A percentile compares a stretch with the other conserved stretches of the same genome.
Evolutionary conservation across 2,329 filamentous ascomycete genomes (phyloP).

Genomic region (Aquanectria penicillioides): DNA sequence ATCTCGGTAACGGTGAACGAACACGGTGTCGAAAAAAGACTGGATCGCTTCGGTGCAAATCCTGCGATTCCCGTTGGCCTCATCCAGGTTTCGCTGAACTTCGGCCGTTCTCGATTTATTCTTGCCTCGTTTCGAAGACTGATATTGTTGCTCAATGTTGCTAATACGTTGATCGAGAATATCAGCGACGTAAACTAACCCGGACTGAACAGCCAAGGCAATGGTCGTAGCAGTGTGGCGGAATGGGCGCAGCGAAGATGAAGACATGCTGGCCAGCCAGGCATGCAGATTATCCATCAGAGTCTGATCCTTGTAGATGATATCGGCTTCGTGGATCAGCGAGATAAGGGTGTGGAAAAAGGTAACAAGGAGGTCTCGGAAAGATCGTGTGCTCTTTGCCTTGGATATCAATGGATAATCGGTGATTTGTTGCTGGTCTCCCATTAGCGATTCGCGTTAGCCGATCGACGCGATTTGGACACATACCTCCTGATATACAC

Average conservation of each 20-base stretch:
- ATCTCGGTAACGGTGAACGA: slow-evolving; percentile 95
- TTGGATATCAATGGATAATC: slow-evolving; percentile 94
- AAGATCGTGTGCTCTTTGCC: slow-evolving; percentile 78
- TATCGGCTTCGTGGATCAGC: slow-evolving; percentile 82
- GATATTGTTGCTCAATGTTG: slow-evolving; percentile 80
- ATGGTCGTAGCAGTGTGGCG: slow-evolving; percentile 92
- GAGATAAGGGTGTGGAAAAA: slow-evolving; percentile 84
- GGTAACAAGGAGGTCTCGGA: slow-evolving; percentile 78
- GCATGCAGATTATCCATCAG: slow-evolving; percentile 89
- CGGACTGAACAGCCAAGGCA: slow-evolving; percentile 80
- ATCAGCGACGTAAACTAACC: slow-evolving; percentile 78
- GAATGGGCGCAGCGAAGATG: slow-evolving; percentile 86
- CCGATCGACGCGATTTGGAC: neutral
- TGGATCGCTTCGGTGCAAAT: slow-evolving; percentile 77
- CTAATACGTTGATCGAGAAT: slow-evolving; percentile 78
- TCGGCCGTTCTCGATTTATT: slow-evolving; percentile 83
- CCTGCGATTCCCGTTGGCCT: slow-evolving; percentile 76
- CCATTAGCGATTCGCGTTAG: slow-evolving; percentile 40
- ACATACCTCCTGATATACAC: slow-evolving; percentile 82
- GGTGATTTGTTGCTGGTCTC: slow-evolving; percentile 73
- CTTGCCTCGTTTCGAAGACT: slow-evolving; percentile 76
- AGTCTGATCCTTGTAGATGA: slow-evolving; percentile 79
- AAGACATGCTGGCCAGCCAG: slow-evolving; percentile 93
- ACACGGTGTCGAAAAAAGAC: slow-evolving; percentile 91
- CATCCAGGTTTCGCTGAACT: slow-evolving; percentile 76